Evolutionary conservation across 352 stramenopile genomes (phyloP).

Genomic region (Aphanomyces stellatus): DNA sequence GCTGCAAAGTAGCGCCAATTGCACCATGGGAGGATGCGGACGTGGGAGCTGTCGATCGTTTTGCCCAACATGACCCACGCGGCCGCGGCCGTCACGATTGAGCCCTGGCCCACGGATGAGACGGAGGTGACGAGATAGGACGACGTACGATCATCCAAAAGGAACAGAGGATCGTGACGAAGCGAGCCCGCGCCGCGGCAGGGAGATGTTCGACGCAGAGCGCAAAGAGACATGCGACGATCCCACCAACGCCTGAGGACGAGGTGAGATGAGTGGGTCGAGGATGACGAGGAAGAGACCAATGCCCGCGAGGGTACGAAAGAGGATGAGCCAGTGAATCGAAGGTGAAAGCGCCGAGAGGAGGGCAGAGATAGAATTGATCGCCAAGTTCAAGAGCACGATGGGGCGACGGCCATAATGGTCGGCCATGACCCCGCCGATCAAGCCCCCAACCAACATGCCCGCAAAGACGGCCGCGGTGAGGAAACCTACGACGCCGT

Average conservation of each 20-base stretch:
- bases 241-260: slow-evolving; percentile 71
- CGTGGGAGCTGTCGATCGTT: slow-evolving; percentile 29
- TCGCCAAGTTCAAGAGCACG: slow-evolving; percentile 60
- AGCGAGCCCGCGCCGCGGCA: slow-evolving; percentile 49
- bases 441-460: slow-evolving; percentile 76
- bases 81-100: slow-evolving; percentile 62
- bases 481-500: slow-evolving; percentile 49
- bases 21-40: slow-evolving; percentile 52
- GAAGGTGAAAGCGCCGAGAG: slow-evolving; percentile 62
- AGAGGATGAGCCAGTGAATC: slow-evolving; percentile 71
- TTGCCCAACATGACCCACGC: slow-evolving; percentile 84
- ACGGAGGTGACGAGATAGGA: too few species aligned
- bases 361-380: slow-evolving; percentile 70
- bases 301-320: slow-evolving; percentile 48
- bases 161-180: slow-evolving; percentile 80
- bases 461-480: slow-evolving; percentile 84
- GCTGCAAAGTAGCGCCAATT: slow-evolving; percentile 80
- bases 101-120: slow-evolving; percentile 28
- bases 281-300: slow-evolving; percentile 19
- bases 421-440: slow-evolving; percentile 68
- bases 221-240: slow-evolving; percentile 78
- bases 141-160: slow-evolving; percentile 80
- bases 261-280: slow-evolving; percentile 20
- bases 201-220: slow-evolving; percentile 82
- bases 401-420: slow-evolving; percentile 72